phyloP scores from a whole-genome alignment of 116 monocot genomes.

The Phalaenopsis hybrid region DNA sequence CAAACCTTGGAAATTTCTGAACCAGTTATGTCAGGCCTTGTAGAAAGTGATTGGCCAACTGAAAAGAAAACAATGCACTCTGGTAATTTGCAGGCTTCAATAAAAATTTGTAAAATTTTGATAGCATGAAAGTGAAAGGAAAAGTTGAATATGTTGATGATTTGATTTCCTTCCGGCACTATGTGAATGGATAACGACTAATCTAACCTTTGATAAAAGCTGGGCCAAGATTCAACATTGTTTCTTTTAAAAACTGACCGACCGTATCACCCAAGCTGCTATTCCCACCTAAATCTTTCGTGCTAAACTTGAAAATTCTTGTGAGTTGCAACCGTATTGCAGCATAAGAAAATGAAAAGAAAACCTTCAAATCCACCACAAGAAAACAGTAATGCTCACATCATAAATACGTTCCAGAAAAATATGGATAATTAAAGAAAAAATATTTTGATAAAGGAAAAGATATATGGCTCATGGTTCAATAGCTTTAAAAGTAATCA shows the following conservation, averaged over 20 bases:
- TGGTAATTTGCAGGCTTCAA: slow-evolving; percentile 9
- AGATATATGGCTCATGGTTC: neutral
- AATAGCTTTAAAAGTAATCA: neutral
- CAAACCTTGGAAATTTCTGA: slow-evolving; percentile 74
- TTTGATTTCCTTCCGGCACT: neutral
- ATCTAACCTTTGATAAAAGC: slow-evolving; percentile 87
- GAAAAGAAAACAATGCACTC: slow-evolving; percentile 16
- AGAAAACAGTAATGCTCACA: neutral
- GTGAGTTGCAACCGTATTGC: slow-evolving; percentile 45
- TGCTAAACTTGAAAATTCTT: slow-evolving; percentile 28
- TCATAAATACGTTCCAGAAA: neutral
- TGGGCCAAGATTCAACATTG: slow-evolving; percentile 82
- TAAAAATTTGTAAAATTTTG: neutral
- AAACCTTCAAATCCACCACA: slow-evolving; percentile 38
- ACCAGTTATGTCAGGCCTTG: slow-evolving; percentile 92
- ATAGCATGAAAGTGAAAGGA: slow-evolving; percentile 2
- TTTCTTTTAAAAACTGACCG: slow-evolving; percentile 72
- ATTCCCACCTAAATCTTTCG: slow-evolving; percentile 10
- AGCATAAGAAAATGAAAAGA: slow-evolving; percentile 58
- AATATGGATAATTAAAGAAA: neutral
- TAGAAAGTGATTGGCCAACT: slow-evolving; percentile 98
- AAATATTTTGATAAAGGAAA: neutral
- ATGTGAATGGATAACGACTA: slow-evolving; percentile 6
- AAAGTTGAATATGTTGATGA: neutral
- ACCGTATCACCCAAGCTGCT: slow-evolving; percentile 21